phyloP scores from a whole-genome alignment of 345 rosid genomes.

The Eucalyptus curtisii region DNA sequence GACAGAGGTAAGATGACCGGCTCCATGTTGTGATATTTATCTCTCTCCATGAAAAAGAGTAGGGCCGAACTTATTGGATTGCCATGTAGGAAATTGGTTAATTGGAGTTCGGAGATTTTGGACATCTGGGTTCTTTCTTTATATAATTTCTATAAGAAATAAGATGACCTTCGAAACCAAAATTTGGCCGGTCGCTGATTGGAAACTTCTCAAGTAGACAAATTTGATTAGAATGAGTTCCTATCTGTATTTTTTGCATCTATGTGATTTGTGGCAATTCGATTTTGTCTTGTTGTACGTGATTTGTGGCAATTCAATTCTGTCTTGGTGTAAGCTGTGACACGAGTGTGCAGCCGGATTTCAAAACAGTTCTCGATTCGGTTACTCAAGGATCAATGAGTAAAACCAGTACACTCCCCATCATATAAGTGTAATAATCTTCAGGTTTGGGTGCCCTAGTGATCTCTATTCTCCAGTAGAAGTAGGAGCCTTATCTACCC shows the following conservation, averaged over 20 bases:
- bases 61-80: background rate
- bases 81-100: background rate
- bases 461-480: background rate
- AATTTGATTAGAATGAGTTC: background rate
- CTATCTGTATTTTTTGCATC: background rate
- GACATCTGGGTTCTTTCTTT: background rate
- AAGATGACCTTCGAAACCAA: background rate
- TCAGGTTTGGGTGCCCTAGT: background rate
- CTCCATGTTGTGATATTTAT: background rate
- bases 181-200: background rate
- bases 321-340: background rate
- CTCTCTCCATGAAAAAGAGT: background rate
- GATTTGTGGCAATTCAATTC: background rate
- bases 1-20: background rate
- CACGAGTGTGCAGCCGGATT: background rate
- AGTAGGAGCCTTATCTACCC: background rate
- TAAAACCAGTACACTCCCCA: background rate
- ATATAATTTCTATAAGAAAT: background rate
- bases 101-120: background rate
- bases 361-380: background rate
- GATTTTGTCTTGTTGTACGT: background rate
- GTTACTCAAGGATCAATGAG: background rate
- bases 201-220: background rate
- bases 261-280: background rate
- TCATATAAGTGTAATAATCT: background rate